Base-by-base conservation (phyloP, 495 filamentous ascomycete species). In the Collariella sp. region DNA sequence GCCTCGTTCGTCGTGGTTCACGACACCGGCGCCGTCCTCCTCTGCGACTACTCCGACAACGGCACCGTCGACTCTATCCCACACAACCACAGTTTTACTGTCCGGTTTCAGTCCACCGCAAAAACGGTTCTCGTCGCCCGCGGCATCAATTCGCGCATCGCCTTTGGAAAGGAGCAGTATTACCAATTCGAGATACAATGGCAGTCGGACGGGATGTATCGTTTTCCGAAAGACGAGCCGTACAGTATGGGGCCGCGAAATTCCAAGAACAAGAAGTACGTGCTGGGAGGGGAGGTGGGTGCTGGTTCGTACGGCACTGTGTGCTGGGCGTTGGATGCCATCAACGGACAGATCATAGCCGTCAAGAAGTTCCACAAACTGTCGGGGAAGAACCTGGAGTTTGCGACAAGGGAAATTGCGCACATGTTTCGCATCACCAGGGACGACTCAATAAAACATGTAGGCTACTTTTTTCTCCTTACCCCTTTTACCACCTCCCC, bases 311-410 rank as follows among this genome's bases (percentile, higher is more conserved):
- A 68, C 29, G 65, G 64, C 16, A 58, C 49, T 4, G 67, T 69
- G n/a, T 68, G 49, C 22, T 54, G 48, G 48, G 64, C 53, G 11
- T 1, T 70, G 13, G 59, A 70, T 44, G 34, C 56, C 10, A 60
- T 47, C 2, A 62, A 42, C 1, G 67, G 65, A 7, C 31, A 42
- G 16, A 26, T 61, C 34, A 67, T 69, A 34, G 67, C 65, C 26
- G 63, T 69, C 46, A 70, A 70, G 50, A 61, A 56, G n/a, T 65
- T 69, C 47, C 60, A 68, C 55, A 65, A 57, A 23, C 41, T 69
- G 16, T 46, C 64, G 5, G 65, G 61, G 9, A 69, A 67, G 53
- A 56, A 60, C 9, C 33, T 64, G 13, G 53, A 62, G 23, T 67
- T 69, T 50, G 65, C 67, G 4, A 60, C 61, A 0, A 31, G 67